phyloP scores from a whole-genome alignment of 768 basidiomycete species.

The Hygrocybe punicea region DNA sequence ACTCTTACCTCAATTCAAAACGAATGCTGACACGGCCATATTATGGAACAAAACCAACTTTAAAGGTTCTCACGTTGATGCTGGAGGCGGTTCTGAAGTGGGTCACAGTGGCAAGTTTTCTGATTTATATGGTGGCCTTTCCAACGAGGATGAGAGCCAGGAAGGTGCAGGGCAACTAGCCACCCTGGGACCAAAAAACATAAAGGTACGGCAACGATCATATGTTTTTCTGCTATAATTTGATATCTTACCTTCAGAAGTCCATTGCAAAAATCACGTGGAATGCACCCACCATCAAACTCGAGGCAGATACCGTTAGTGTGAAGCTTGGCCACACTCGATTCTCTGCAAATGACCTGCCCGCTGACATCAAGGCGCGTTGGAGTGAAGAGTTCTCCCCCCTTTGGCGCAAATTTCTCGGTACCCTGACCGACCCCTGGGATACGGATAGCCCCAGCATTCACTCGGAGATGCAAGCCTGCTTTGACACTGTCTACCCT shows the following conservation, averaged over 20 bases:
- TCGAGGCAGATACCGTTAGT: not conserved
- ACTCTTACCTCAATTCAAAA: not conserved
- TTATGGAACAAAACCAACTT: not conserved
- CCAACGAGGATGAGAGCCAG: not conserved
- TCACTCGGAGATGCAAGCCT: too few relatives aligned
- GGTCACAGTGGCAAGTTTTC: not conserved
- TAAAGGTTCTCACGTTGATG: not conserved
- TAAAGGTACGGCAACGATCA: too few relatives aligned
- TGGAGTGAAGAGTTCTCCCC: not conserved
- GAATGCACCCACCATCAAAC: not conserved
- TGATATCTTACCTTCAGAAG: not conserved
- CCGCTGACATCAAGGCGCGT: not conserved
- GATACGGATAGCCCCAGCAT: too few relatives aligned
- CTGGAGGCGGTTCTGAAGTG: not conserved
- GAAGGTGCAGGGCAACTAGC: not conserved
- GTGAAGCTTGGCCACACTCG: not conserved
- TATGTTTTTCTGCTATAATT: not conserved
- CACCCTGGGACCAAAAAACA: too few relatives aligned
- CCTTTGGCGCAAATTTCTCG: not conserved
- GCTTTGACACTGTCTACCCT: too few relatives aligned
- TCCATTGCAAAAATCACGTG: not conserved
- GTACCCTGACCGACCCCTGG: too few relatives aligned
- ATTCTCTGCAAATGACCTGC: not conserved
- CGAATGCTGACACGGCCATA: not conserved
- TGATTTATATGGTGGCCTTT: not conserved